Evolutionary conservation across 2,329 filamentous ascomycete species (phyloP), one percentile per base, ranked within the genome.

Genomic region (Pseudogymnoascus sp.): DNA sequence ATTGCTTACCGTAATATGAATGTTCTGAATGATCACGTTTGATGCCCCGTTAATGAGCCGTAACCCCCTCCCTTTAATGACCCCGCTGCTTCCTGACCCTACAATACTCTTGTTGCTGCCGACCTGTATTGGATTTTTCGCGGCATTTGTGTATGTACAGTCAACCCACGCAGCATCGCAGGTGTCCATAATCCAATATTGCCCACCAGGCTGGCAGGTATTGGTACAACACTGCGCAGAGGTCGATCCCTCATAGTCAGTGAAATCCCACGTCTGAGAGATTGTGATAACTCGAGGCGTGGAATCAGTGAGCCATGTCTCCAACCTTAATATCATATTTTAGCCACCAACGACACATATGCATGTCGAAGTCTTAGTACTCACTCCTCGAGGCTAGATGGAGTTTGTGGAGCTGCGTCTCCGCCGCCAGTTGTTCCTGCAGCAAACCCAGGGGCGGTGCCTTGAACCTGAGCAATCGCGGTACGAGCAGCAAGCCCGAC

Each of bases 211-310:
- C 8, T 26, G 28, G n/a, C 59, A 61, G 19, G 31, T 35, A 22
- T 37, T 35, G 12, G 31, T n/a, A 14, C 22, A 33, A 43, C 59
- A 61, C n/a, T 26, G 28, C 12, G 59, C n/a, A 4, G 28, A 19
- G 6, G 59, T 61, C 2, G 59, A 35, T 4, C 59, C 59, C 35
- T 61, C 59, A 19, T 31, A 35, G n/a, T 22, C 7, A 7, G 31
- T 19, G 31, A 61, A 61, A 28, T 61, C 59, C 28, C 28, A 61
- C 33, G 77, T 78, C 70, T 84, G 82, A 70, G 79, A 78, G 37
- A 88, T 76, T 62, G 87, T 77, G 68, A 88, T 87, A 64, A 82
- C 80, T 24, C 83, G 80, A 11, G 84, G 69, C 22, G 75, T 71
- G 61, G 73, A 74, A 72, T 86, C 83, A 8, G 77, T 77, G 4